Evolutionary conservation across 208 protist genomes (phyloP), one percentile per base, ranked within the genome.

Genomic region (Herpetomonas samuelpessoai): DNA sequence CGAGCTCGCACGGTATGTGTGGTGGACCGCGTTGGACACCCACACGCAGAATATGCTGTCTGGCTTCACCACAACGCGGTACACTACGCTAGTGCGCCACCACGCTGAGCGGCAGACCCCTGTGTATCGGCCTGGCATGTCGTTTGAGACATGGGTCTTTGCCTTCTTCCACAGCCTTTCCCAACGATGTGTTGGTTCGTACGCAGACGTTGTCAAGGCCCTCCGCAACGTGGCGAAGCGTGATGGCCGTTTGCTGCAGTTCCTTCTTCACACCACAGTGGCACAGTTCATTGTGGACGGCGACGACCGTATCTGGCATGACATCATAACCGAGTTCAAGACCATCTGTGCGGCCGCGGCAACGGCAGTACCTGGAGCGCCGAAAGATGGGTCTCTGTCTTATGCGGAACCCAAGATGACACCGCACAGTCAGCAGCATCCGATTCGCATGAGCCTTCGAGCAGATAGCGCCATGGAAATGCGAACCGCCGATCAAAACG

Each of bases 181-280:
- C 22, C 41, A 35, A 30, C 74, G 71, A 10, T 86, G 81, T 52
- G 62, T 57, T 30, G 77, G 79, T 4, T 63, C 73, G 30, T 88
- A 92, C 58, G 81, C 71, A 1, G 64, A 79, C 18, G 85, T 91
- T 62, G 71, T 93, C 27, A 58, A 47, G 39, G 58, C 83, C n/a
- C 62, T 96, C 24, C 85, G 86, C 27, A 94, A 94, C 71, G 83
- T 94, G 24, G 86, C 86, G n/a, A 91, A 92, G 55, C 72, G 80
- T 26, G 82, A 91, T 56, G 54, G 66, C 10, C 41, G 51, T 2
- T 62, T 96, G 27, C 74, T 91, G 18, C 58, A 57, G 21, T 93
- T 79, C 62, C 61, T 94, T 1, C 55, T 96, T 21, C 91, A 88
- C 6, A 83, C 87, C 64, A 74, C 92, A 24, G 76, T 94, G 12